Evolutionary conservation across 371 early-diverging fungal species (phyloP).

Genomic region (Chytridium lagenaria): DNA sequence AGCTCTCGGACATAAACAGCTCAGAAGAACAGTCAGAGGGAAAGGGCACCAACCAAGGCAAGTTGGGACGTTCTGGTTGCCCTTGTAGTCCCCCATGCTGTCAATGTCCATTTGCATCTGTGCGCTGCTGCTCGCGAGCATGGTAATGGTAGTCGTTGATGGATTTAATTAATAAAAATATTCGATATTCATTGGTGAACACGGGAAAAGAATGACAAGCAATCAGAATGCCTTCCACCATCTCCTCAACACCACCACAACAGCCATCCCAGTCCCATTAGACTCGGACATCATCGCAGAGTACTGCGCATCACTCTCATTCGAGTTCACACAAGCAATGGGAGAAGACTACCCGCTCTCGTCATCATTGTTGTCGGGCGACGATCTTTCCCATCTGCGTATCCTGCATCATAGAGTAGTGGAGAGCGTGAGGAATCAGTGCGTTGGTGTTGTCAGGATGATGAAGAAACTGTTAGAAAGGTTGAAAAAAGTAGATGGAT

Average conservation of each 20-base stretch:
- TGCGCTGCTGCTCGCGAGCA: background rate
- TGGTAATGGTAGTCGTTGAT: no score
- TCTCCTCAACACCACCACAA: no score
- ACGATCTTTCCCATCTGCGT: background rate
- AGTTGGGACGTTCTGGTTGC: conserved; percentile 14
- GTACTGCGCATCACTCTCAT: background rate
- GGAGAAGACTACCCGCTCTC: background rate
- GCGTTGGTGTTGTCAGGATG: background rate
- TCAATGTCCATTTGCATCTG: conserved; percentile 2
- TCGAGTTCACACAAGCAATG: background rate
- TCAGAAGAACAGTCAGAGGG: no score
- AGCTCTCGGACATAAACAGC: background rate
- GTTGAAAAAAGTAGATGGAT: background rate
- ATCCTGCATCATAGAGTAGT: background rate
- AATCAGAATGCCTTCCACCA: no score
- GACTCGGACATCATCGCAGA: background rate
- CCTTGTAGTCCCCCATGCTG: conserved; percentile 14
- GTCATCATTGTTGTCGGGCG: background rate
- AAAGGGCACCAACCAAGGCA: conserved; percentile 6
- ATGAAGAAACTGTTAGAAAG: background rate
- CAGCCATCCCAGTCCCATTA: no score
- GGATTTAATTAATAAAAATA: no score
- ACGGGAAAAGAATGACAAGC: no score
- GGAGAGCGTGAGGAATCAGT: background rate
- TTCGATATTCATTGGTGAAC: no score